A percentile compares a stretch with the other conserved stretches of the same genome.
These are phyloP conservation scores for Eimeria maxima DNA, from an alignment of 169 alveolate species.

Conservation along the genomic window DNA sequence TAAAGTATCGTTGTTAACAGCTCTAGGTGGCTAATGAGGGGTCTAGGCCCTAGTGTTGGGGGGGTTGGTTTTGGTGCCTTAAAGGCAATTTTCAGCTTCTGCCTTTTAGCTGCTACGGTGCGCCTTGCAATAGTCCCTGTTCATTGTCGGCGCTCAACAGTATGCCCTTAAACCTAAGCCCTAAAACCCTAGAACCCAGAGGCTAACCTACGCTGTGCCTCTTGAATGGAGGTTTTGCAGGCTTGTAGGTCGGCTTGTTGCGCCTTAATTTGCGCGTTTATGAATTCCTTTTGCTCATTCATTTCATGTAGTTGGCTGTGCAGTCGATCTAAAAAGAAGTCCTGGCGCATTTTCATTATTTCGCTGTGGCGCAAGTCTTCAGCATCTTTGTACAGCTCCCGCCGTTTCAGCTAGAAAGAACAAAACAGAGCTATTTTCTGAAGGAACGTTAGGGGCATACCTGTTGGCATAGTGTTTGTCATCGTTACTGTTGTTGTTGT, in stretches of 20 bases:
- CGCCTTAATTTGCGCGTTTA: constrained; percentile 90
- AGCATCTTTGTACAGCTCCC: constrained; percentile 92
- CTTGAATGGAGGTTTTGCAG: constrained; percentile 91
- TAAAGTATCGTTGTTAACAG: too few species aligned
- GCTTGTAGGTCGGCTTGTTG: constrained; percentile 93
- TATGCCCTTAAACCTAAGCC: not conserved
- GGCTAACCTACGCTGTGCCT: constrained; percentile 86
- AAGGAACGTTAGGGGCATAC: not conserved
- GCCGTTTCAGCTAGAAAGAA: constrained; percentile 86
- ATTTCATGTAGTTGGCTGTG: constrained; percentile 92
- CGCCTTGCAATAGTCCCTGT: too few species aligned
- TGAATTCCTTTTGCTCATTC: constrained; percentile 90
- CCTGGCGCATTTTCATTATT: constrained; percentile 91
- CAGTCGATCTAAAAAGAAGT: constrained; percentile 92
- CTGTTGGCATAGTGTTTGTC: not conserved
- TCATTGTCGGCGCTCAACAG: too few species aligned
- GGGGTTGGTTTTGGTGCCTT: too few species aligned
- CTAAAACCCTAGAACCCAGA: not conserved
- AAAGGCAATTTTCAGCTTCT: too few species aligned
- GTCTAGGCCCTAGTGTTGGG: too few species aligned
- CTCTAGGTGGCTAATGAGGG: too few species aligned
- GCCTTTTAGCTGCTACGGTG: too few species aligned
- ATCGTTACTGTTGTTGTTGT: not conserved
- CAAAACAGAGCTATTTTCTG: not conserved
- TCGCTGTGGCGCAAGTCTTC: constrained; percentile 91